Conservation (phyloP, 441 rosid genomes). For the Syzygium syzygioides region DNA sequence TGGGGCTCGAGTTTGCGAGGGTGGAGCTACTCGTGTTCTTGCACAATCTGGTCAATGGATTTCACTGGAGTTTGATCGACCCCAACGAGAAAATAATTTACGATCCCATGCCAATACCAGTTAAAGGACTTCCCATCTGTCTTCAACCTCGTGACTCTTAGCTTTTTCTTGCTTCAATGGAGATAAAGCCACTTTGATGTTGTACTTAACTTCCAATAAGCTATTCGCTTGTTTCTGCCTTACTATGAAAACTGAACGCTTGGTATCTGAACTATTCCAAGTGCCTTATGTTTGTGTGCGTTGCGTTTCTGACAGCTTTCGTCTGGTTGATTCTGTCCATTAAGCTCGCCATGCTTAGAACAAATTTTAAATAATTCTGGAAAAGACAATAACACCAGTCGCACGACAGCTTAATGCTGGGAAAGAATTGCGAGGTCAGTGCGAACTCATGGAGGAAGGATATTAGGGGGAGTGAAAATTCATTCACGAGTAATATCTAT, state of each 20-base stretch:
- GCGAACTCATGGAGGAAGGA: background rate
- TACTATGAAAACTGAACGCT: background rate
- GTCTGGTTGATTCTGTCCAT: background rate
- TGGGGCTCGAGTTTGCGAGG: constrained; percentile 4
- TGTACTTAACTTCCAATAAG: background rate
- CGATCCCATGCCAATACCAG: background rate
- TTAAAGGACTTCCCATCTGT: background rate
- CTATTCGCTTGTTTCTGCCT: background rate
- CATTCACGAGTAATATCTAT: background rate
- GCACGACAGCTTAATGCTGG: background rate
- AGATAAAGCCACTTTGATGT: background rate
- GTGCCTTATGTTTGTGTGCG: background rate
- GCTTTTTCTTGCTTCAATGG: background rate
- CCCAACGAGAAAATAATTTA: background rate
- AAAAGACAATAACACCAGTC: background rate
- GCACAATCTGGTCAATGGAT: background rate
- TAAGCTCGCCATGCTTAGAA: background rate
- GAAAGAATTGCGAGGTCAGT: background rate
- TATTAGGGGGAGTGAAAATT: background rate
- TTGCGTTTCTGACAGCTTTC: background rate
- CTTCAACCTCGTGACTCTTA: background rate
- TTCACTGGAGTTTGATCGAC: background rate
- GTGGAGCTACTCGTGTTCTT: background rate
- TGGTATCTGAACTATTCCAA: background rate
- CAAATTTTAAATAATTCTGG: background rate